phyloP scores from a whole-genome alignment of 2,329 filamentous ascomycete species.

The Stromatinia cepivora region DNA sequence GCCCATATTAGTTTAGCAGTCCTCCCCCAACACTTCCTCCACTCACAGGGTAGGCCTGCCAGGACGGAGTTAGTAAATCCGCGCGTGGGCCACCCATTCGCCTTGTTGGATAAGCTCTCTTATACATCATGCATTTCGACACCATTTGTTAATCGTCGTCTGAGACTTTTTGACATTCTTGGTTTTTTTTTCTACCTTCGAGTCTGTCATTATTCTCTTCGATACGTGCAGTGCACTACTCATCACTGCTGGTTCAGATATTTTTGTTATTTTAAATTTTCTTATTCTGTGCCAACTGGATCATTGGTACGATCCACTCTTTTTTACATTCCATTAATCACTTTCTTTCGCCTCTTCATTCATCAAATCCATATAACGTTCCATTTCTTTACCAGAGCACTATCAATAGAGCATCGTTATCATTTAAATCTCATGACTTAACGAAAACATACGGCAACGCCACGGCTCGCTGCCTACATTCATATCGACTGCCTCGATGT shows the following conservation, averaged over 20 bases:
- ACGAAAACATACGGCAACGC: conserved; percentile 36
- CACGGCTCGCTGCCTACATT: conserved; percentile 38
- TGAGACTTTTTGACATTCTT: conserved; percentile 31
- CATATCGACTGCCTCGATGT: conserved; percentile 26
- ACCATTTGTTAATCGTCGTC: conserved; percentile 30
- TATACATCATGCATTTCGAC: conserved; percentile 41
- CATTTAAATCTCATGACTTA: conserved; percentile 40
- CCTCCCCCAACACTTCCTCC: conserved; percentile 20
- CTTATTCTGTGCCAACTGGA: conserved; percentile 37
- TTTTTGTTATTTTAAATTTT: conserved; percentile 32
- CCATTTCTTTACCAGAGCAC: conserved; percentile 26
- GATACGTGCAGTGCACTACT: conserved; percentile 35
- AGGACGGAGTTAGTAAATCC: conserved; percentile 33
- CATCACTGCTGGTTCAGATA: conserved; percentile 41
- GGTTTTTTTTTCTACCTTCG: conserved; percentile 28
- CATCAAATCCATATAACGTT: conserved; percentile 25
- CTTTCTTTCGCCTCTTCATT: conserved; percentile 14
- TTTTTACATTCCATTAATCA: conserved; percentile 24
- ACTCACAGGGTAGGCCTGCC: conserved; percentile 22
- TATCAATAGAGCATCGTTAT: conserved; percentile 24
- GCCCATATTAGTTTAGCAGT: conserved; percentile 23
- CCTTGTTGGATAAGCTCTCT: conserved; percentile 28
- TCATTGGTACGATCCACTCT: conserved; percentile 36
- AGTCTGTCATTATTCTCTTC: conserved; percentile 36
- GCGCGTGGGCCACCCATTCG: conserved; percentile 34